Percentiles rank a stretch among this genome's conserved stretches.
Evolutionary conservation across 2,329 filamentous ascomycete species (phyloP).

Genomic region (Metarhizium anisopliae): DNA sequence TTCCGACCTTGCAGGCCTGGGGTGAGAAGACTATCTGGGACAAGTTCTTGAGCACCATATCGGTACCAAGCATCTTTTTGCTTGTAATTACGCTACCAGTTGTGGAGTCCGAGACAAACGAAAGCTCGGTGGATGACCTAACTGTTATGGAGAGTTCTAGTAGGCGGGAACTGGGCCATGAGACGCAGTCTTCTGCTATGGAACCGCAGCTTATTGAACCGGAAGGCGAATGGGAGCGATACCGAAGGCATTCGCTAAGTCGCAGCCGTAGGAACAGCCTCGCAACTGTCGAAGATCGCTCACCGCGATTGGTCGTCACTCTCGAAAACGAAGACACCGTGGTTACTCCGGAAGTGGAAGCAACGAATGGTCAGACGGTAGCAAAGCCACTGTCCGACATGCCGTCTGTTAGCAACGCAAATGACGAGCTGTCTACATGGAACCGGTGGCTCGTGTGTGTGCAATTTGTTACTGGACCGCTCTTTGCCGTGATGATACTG

Average conservation of each 20-base stretch:
- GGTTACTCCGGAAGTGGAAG: constrained; percentile 5
- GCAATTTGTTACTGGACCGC: constrained; percentile 78
- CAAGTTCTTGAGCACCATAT: constrained; percentile 69
- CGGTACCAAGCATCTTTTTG: constrained; percentile 83
- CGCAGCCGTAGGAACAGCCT: constrained; percentile 17
- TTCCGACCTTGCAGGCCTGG: constrained; percentile 83
- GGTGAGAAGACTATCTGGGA: constrained; percentile 75
- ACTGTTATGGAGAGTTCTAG: constrained; percentile 20
- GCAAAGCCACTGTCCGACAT: constrained; percentile 23
- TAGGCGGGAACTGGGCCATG: constrained; percentile 18
- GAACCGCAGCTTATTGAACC: constrained; percentile 25
- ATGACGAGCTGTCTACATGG: constrained; percentile 53
- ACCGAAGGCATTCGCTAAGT: constrained; percentile 36
- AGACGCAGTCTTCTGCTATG: constrained; percentile 25
- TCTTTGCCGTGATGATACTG: constrained; percentile 70
- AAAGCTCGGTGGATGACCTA: constrained; percentile 21
- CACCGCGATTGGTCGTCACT: constrained; percentile 5
- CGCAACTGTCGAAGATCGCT: constrained; percentile 3
- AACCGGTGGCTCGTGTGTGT: constrained; percentile 83
- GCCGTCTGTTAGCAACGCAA: constrained; percentile 21
- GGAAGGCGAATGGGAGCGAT: constrained; percentile 52
- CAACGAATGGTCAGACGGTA: neutral
- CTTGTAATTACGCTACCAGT: constrained; percentile 87
- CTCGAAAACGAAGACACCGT: constrained; percentile 14
- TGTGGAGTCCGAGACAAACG: constrained; percentile 61